phyloP scores from a whole-genome alignment of 768 basidiomycete genomes.

The Sporobolomyces roseus region DNA sequence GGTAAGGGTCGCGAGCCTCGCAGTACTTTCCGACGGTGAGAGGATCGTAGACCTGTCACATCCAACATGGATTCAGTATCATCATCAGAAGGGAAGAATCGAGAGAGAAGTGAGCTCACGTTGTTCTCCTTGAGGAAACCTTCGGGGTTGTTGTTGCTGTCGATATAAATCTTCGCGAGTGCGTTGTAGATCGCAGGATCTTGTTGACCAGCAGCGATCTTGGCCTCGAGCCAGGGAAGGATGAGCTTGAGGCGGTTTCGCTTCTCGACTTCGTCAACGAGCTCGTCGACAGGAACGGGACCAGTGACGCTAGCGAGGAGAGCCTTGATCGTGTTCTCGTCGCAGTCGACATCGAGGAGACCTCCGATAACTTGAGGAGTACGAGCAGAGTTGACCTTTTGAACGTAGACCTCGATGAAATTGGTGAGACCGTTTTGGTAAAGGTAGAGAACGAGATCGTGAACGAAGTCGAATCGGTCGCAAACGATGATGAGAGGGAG shows the following conservation, averaged over 20 bases:
- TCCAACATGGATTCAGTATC: conserved; percentile 22
- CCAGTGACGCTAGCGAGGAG: conserved; percentile 91
- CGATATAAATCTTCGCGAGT: conserved; percentile 96
- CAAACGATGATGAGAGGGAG: conserved; percentile 99
- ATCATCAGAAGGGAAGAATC: not conserved
- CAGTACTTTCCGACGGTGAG: conserved; percentile 98
- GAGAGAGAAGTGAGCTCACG: conserved; percentile 55
- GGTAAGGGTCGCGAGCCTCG: conserved; percentile 94
- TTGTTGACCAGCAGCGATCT: conserved; percentile 87
- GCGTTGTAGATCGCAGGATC: conserved; percentile 94
- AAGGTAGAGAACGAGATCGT: conserved; percentile 95
- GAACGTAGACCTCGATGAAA: conserved; percentile 99
- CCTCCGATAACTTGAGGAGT: conserved; percentile 97
- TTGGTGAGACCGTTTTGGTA: conserved; percentile 95
- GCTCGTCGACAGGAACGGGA: conserved; percentile 94
- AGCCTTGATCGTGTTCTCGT: conserved; percentile 89
- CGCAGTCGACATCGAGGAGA: conserved; percentile 94
- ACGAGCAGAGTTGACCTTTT: conserved; percentile 92
- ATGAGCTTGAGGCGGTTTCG: conserved; percentile 94
- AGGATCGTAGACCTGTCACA: conserved; percentile 82
- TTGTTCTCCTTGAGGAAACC: conserved; percentile 98
- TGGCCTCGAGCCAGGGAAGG: conserved; percentile 91
- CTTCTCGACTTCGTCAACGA: conserved; percentile 94
- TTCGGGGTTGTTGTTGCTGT: conserved; percentile 98
- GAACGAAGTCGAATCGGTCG: conserved; percentile 99